Percentiles rank a stretch among this genome's conserved stretches.
These are phyloP conservation scores for Capsicum baccatum DNA, from an alignment of 257 asterid species.

Conservation along the genomic window DNA sequence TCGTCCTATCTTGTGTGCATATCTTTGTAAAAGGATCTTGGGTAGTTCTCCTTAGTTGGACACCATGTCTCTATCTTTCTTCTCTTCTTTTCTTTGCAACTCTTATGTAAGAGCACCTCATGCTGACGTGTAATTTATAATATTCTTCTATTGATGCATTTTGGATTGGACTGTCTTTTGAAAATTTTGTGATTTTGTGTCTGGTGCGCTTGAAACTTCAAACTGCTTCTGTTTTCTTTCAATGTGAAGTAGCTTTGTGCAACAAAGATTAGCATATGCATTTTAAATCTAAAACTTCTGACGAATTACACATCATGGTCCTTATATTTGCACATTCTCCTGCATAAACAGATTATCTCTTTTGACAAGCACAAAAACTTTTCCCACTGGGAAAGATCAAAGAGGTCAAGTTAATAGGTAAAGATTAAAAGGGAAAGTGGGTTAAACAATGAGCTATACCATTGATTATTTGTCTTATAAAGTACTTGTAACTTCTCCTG, in stretches of 20 bases:
- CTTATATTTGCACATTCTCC: constrained; percentile 16
- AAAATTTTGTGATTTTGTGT: neutral
- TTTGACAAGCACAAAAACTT: constrained; percentile 15
- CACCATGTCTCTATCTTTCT: constrained; percentile 4
- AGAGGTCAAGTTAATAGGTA: constrained; percentile 20
- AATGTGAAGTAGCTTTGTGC: neutral
- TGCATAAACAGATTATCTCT: neutral
- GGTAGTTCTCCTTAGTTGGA: constrained; percentile 21
- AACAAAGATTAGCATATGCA: neutral
- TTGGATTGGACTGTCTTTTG: neutral
- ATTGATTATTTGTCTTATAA: constrained; percentile 6
- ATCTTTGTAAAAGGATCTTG: neutral
- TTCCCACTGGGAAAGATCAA: constrained; percentile 20
- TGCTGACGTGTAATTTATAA: neutral
- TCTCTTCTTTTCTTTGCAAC: neutral
- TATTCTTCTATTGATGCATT: neutral
- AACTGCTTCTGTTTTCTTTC: constrained; percentile 19
- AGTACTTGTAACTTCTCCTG: constrained; percentile 10
- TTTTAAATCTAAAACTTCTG: neutral
- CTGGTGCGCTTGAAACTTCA: constrained; percentile 18
- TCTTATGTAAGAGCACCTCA: neutral
- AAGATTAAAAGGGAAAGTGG: neutral
- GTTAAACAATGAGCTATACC: neutral
- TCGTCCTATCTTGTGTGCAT: constrained; percentile 1
- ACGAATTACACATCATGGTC: constrained; percentile 10